Evolutionary conservation across 352 stramenopile species (phyloP), one percentile per base, ranked within the genome.

Genomic region (Pythium folliculosum): DNA sequence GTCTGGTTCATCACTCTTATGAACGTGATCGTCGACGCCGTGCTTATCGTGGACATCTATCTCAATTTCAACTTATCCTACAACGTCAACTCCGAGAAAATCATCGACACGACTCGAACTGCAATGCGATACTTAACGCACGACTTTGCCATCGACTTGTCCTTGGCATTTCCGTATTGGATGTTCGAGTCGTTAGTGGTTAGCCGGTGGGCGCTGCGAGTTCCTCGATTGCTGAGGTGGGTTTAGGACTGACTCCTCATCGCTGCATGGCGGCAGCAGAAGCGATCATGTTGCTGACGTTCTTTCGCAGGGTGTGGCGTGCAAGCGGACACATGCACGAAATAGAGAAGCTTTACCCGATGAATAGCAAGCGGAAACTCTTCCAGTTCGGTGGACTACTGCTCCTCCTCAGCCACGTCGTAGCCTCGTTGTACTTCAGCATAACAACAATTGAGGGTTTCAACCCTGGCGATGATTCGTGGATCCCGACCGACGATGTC

Each of bases 61-160:
- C 25, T 88, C 6, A 91, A 89, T 56, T 77, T 88, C 25, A 86
- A 80, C 14, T 64, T 89, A 0, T 86, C 80, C 6, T 91, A 83
- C 61, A 74, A 64, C 5, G 49, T 72, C 9, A 65, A 89, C 38
- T 70, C 77, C 1, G 82, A 91, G 47, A 88, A 82, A 37, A 89
- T 89, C 27, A 67, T 78, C 38, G 68, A 86, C 19, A 63, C 82
- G 3, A 64, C 57, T 9, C 63, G 69, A 48, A 88, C 76, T 43
- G 74, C 79, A 0, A n/a, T 43, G 5, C 65, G 67, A 35, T 91
- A 91, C 57, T 14, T 89, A 3, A 57, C 61, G 30, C 14, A 52
- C 5, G 57, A 70, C 13, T 88, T 89, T 37, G 2, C 71, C 0
- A 63, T 84, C 22, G 82, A 91, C 25, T 23, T 88, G 8, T 3